Evolutionary conservation across 441 rosid species (phyloP).

Genomic region (Capsella rubella): DNA sequence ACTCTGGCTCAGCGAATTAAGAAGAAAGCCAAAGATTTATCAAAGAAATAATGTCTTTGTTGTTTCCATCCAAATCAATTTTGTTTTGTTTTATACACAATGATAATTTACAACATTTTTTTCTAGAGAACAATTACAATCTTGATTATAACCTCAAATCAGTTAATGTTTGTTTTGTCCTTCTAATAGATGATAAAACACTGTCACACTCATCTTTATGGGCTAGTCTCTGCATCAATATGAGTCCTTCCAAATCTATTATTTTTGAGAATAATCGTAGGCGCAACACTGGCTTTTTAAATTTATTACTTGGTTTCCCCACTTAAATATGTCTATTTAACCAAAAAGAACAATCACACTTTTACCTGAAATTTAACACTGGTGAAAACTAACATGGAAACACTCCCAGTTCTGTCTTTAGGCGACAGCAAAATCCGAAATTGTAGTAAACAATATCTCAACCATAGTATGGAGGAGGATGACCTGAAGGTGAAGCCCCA

Average conservation of each 20-base stretch:
- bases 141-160: neutral
- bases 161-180: neutral
- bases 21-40: slow-evolving; percentile 41
- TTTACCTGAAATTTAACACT: slow-evolving; percentile 32
- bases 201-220: neutral
- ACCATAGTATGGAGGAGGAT: slow-evolving; percentile 46
- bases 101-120: neutral
- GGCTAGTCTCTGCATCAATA: neutral
- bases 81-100: neutral
- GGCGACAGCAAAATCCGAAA: slow-evolving; percentile 22
- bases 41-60: slow-evolving; percentile 7
- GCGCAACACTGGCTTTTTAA: slow-evolving; percentile 14
- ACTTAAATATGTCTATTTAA: slow-evolving; percentile 18
- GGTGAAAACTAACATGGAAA: slow-evolving; percentile 40
- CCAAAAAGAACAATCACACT: slow-evolving; percentile 32
- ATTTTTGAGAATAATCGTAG: neutral
- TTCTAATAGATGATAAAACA: neutral
- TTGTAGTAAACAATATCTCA: slow-evolving; percentile 5
- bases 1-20: slow-evolving; percentile 36
- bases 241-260: neutral
- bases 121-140: neutral
- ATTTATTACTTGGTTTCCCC: slow-evolving; percentile 24
- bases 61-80: slow-evolving; percentile 34
- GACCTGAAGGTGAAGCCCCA: slow-evolving; percentile 43
- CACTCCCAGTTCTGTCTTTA: slow-evolving; percentile 39